These are phyloP conservation scores for Maudiozyma humilis DNA, from an alignment of 1,139 yeast genomes.

Conservation along the genomic window DNA sequence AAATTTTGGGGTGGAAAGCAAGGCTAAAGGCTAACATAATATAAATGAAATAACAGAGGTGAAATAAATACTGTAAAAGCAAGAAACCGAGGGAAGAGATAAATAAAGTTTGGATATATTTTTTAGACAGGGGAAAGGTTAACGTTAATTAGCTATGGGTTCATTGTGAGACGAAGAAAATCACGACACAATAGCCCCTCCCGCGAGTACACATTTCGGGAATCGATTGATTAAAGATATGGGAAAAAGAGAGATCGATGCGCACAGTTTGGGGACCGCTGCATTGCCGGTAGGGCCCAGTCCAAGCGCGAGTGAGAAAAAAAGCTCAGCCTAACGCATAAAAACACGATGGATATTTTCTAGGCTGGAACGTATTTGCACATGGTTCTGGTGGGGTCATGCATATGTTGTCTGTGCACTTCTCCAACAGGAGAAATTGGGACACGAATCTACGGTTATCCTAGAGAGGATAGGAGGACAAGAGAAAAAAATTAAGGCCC, in stretches of 20 bases:
- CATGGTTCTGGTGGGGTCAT: too few species aligned
- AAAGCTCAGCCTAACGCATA: neutral
- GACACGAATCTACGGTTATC: too few species aligned
- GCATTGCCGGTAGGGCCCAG: too few species aligned
- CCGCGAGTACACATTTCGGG: neutral
- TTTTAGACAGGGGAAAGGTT: conserved; percentile 4
- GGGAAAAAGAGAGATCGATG: neutral
- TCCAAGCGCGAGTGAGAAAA: neutral
- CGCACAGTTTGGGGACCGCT: neutral
- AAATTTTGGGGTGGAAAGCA: neutral
- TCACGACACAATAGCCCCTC: neutral
- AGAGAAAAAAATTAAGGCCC: neutral
- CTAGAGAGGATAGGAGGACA: neutral
- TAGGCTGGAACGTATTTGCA: too few species aligned
- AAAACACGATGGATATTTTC: too few species aligned
- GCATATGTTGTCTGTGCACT: neutral
- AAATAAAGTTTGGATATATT: conserved; percentile 1
- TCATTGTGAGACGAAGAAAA: neutral
- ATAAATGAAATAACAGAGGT: neutral
- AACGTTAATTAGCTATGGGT: conserved; percentile 1
- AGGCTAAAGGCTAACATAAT: neutral
- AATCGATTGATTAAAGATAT: neutral
- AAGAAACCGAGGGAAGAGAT: neutral
- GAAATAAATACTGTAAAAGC: neutral
- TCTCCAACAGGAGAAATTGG: neutral